Base-by-base conservation (phyloP, 2,329 filamentous ascomycete genomes). In the Aspergillus phoenicis region DNA sequence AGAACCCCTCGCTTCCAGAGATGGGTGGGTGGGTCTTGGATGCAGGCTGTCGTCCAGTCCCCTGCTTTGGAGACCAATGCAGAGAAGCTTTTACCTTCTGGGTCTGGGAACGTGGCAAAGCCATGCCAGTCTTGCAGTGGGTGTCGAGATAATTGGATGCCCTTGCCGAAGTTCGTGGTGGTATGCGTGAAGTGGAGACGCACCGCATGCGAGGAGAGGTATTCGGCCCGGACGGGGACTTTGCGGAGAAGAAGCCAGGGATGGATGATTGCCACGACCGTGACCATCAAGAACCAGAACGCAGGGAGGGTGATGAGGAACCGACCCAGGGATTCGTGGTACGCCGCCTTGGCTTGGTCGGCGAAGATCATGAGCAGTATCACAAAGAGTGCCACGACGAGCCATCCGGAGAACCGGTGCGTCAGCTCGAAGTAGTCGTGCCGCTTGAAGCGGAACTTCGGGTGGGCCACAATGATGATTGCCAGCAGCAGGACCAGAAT, bases 361-460 rank as follows among this genome's bases (percentile, higher is more conserved):
- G 81, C 77, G 36, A 85, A 77, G 8, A 90, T 75, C 45, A 90
- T 71, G 8, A 84, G 81, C 61, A 89, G 84, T 0, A 77, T 81
- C 84, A 90, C 89, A 70, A 93, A 88, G 33, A 91, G 76, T 1
- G 76, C 80, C 5, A 92, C 79, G 8, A 85, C 81, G 10, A 83
- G 80, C 90, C 90, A 93, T n/a, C 89, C 90, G 5, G 83, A 83
- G 73, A 90, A 92, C 52, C 90, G 87, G 75, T 93, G 90, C 51
- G 84, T 84, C 52, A 85, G 76, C 77, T 93, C 90, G 71, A 91
- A 93, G 59, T 82, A 74, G 74, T 93, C 84, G 77, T 93, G 90
- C 63, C 83, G 80, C 51, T 80, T 83, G 66, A 82, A 80, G 22
- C 90, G 86, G 66, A 92, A 81, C 8, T 74, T 72, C 3, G 90